A percentile compares a stretch with the other conserved stretches of the same genome.
Evolutionary conservation across 2,329 filamentous ascomycete species (phyloP).

Genomic region (Emmonsia crescens): DNA sequence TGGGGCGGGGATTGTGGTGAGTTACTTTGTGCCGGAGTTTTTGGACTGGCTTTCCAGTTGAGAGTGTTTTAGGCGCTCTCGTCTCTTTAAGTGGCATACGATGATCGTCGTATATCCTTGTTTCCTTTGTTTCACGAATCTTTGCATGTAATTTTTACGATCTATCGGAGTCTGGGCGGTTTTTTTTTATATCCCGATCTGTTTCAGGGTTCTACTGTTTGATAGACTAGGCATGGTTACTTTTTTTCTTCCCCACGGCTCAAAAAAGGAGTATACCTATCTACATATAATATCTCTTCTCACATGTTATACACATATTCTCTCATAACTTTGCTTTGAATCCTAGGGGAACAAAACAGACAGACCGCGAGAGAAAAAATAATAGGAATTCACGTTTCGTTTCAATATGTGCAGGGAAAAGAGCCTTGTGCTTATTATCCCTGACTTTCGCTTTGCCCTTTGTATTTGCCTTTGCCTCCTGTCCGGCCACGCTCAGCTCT

Average conservation of each 20-base stretch:
- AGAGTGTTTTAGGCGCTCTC: not conserved
- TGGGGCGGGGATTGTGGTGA: conserved; percentile 84
- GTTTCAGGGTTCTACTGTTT: not conserved
- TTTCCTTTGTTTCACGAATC: not conserved
- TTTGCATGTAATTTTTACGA: not conserved
- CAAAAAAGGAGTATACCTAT: not conserved
- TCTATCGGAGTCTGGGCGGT: not conserved
- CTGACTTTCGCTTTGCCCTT: not conserved
- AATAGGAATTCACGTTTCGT: not conserved
- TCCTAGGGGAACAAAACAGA: not conserved
- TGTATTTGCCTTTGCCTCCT: not conserved
- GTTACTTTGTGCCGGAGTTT: conserved; percentile 82
- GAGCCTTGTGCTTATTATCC: not conserved
- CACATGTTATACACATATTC: not conserved
- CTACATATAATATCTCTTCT: not conserved
- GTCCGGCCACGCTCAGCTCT: not conserved
- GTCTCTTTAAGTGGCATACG: not conserved
- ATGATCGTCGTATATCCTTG: not conserved
- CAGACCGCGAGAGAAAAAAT: too few relatives aligned
- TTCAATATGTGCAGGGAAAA: not conserved
- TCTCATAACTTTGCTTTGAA: not conserved
- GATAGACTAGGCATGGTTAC: not conserved
- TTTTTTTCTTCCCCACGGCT: not conserved
- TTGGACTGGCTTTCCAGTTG: conserved; percentile 46
- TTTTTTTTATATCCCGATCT: not conserved